phyloP scores from a whole-genome alignment of 345 rosid species.

The Citrus mangshanensis region DNA sequence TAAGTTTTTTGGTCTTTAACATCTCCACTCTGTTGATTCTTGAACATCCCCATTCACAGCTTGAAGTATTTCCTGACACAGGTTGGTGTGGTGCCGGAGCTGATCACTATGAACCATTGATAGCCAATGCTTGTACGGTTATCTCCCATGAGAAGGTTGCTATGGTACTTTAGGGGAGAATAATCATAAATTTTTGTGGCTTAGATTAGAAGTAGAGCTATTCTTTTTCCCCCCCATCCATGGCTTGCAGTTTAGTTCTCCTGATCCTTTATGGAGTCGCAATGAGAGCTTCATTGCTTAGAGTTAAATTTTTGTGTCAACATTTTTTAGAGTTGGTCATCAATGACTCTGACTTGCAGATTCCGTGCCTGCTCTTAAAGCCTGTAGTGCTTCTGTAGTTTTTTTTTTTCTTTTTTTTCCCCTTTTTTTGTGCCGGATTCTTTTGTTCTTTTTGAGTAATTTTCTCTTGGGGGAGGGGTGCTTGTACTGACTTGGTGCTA shows the following conservation, averaged over 20 bases:
- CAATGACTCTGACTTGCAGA: slow-evolving; percentile 23
- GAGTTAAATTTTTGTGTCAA: slow-evolving; percentile 14
- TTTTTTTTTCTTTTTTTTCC: slow-evolving; percentile 7
- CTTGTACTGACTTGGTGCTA: slow-evolving; percentile 13
- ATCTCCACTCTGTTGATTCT: background rate
- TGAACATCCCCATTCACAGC: background rate
- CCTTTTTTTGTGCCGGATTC: slow-evolving; percentile 12
- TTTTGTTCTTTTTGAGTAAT: slow-evolving; percentile 5
- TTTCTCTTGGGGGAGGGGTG: background rate
- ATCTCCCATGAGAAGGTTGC: slow-evolving; percentile 89
- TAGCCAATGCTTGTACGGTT: slow-evolving; percentile 65
- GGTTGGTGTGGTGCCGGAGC: slow-evolving; percentile 99
- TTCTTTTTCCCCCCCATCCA: slow-evolving; percentile 9
- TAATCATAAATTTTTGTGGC: slow-evolving; percentile 42
- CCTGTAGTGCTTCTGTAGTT: slow-evolving; percentile 15
- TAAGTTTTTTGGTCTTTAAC: background rate
- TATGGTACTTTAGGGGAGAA: slow-evolving; percentile 50
- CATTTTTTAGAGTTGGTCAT: slow-evolving; percentile 22
- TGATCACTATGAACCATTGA: slow-evolving; percentile 93
- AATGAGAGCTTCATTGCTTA: slow-evolving; percentile 23
- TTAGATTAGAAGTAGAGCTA: slow-evolving; percentile 26
- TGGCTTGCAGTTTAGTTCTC: slow-evolving; percentile 23
- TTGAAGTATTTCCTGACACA: slow-evolving; percentile 17
- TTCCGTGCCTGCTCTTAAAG: slow-evolving; percentile 25
- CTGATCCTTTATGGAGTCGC: slow-evolving; percentile 14